These are phyloP conservation scores for Trichoderma sp. DNA, from an alignment of 2,329 filamentous ascomycete species.

Conservation along the genomic window DNA sequence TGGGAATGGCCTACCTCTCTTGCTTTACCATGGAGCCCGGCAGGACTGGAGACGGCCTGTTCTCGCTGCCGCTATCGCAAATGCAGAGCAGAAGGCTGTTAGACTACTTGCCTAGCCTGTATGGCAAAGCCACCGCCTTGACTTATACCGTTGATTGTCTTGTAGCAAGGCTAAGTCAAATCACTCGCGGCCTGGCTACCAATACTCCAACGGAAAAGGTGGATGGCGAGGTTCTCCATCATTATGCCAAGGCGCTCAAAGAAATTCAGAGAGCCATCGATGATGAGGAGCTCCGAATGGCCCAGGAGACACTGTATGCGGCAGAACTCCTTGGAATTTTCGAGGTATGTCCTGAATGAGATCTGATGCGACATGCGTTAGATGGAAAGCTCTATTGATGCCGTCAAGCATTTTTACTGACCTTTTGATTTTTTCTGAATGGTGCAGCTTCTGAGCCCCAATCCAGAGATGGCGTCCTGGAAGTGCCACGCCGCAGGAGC, in stretches of 20 bases:
- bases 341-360: not conserved
- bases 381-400: too few species aligned
- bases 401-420: not conserved
- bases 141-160: conserved; percentile 13
- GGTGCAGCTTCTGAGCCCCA: not conserved
- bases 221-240: not conserved
- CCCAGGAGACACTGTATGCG: conserved; percentile 6
- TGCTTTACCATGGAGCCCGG: conserved; percentile 1
- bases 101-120: not conserved
- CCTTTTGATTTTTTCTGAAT: too few species aligned
- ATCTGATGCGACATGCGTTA: not conserved
- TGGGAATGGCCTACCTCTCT: not conserved
- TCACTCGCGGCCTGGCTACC: not conserved
- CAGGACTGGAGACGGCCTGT: not conserved
- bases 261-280: conserved; percentile 1
- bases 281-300: not conserved
- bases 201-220: not conserved
- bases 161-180: not conserved
- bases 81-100: not conserved
- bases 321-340: not conserved
- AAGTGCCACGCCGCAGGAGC: conserved; percentile 5
- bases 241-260: conserved; percentile 1
- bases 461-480: not conserved
- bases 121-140: not conserved
- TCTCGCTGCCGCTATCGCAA: not conserved